These are phyloP conservation scores for Zymoseptoria crescenta DNA, from an alignment of 2,329 filamentous ascomycete genomes.

Conservation along the genomic window DNA sequence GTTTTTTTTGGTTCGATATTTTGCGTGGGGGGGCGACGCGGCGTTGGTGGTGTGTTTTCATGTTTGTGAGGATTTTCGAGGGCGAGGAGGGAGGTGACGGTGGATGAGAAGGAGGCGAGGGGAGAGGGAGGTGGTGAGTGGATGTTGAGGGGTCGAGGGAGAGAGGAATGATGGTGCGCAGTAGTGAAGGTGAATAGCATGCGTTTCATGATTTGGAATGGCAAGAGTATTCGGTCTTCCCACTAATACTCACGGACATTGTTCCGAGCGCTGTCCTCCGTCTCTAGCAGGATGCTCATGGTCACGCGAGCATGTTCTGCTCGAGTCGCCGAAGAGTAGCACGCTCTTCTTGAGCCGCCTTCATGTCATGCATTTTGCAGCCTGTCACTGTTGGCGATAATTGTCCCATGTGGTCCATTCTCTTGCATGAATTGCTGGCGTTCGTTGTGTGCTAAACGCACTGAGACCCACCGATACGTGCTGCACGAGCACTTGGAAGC, in stretches of 20 bases:
- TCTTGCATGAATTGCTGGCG: no score
- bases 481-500: neutral
- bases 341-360: no score
- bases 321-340: no score
- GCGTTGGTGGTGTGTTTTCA: constrained; percentile 48
- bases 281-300: neutral
- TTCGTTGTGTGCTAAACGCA: neutral
- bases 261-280: neutral
- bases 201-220: neutral
- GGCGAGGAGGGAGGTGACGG: constrained; percentile 50
- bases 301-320: neutral
- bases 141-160: neutral
- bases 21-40: constrained; percentile 47
- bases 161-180: neutral
- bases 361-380: no score
- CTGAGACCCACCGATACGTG: neutral
- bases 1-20: constrained; percentile 63
- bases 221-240: neutral
- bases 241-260: neutral
- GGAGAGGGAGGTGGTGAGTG: neutral
- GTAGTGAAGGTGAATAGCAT: neutral
- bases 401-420: neutral
- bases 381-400: neutral
- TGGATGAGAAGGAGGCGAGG: constrained; percentile 43
- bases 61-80: constrained; percentile 48